phyloP scores from a whole-genome alignment of 2,329 filamentous ascomycete genomes.

The Fusarium graminum region DNA sequence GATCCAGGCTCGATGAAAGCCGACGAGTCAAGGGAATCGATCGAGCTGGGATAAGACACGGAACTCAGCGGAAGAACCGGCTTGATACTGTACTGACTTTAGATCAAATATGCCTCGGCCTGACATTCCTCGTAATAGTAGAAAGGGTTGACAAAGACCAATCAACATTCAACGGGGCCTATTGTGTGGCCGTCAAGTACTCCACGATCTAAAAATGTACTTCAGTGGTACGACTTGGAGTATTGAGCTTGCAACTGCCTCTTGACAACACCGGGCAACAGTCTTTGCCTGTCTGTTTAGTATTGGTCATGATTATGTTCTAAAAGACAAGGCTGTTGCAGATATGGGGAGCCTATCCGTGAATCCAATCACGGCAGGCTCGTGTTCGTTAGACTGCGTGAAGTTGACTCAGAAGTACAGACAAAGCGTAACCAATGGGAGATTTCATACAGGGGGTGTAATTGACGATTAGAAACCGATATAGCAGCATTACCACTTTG shows the following conservation, averaged over 20 bases:
- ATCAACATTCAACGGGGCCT: conserved; percentile 43
- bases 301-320: conserved; percentile 21
- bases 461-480: conserved; percentile 27
- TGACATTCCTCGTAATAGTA: conserved; percentile 6
- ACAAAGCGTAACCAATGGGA: conserved; percentile 38
- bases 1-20: conserved; percentile 21
- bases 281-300: conserved; percentile 25
- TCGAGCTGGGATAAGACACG: conserved; percentile 7
- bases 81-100: background rate
- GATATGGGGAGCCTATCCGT: conserved; percentile 11
- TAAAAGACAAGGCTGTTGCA: conserved; percentile 3
- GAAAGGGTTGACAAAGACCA: conserved; percentile 33
- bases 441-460: conserved; percentile 23
- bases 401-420: conserved; percentile 38
- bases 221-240: conserved; percentile 24
- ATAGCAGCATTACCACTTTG: conserved; percentile 26
- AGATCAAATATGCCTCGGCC: background rate
- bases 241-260: conserved; percentile 1
- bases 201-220: conserved; percentile 24
- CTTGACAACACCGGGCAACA: conserved; percentile 19
- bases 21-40: conserved; percentile 8
- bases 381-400: conserved; percentile 22
- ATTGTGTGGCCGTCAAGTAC: conserved; percentile 43
- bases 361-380: conserved; percentile 23
- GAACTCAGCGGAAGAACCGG: conserved; percentile 3